Evolutionary conservation across 2,329 filamentous ascomycete genomes (phyloP), one percentile per base, ranked within the genome.

Genomic region (Alternaria sp.): DNA sequence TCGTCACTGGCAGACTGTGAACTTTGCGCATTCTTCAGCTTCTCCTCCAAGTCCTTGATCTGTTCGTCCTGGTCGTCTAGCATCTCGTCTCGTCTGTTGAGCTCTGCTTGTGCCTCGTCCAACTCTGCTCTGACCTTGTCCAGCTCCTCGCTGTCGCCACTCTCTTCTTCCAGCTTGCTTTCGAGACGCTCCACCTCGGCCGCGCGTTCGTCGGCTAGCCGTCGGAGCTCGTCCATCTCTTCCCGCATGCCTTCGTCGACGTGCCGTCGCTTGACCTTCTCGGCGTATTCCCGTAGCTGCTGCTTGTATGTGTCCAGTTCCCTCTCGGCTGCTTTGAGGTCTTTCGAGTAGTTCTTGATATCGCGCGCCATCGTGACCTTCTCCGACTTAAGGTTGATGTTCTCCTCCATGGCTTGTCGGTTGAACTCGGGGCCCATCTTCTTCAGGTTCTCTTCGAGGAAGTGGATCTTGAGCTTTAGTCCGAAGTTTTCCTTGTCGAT

Each of bases 401-500:
- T 99, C 81, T 99, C 96, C 77, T 92, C 93, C 26, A 99, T 83
- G 4, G 95, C 93, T 28, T 89, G 89, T 79, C 97, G 91, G 73
- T 94, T 96, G 83, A 94, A 96, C 59, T 94, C 93, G 8, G 93
- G 93, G 1, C 95, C 95, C 58, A 91, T 89, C 78, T 96, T 97
- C 57, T 90, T 88, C 53, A 99, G 82, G 13, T 93, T 92, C 71
- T 98, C 93, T 79, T 99, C 93, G 59, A 99, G 86, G 78, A 97
- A 99, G 80, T 98, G 93, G 57, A 98, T 67, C 30, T 72, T 72
- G 10, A 72, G 61, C 58, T 72, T 72, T 45, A 99, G 85, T 23
- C 93, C 93, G 77, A 98, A 99, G 77, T 99, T 99, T 77, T 98
- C 96, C 83, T 99, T 99, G 77, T 97, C 93, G 72, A 99, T 95